Evolutionary conservation across 306 rosid species (phyloP), one percentile per base, ranked within the genome.

Genomic region (Carpinus fangiana): DNA sequence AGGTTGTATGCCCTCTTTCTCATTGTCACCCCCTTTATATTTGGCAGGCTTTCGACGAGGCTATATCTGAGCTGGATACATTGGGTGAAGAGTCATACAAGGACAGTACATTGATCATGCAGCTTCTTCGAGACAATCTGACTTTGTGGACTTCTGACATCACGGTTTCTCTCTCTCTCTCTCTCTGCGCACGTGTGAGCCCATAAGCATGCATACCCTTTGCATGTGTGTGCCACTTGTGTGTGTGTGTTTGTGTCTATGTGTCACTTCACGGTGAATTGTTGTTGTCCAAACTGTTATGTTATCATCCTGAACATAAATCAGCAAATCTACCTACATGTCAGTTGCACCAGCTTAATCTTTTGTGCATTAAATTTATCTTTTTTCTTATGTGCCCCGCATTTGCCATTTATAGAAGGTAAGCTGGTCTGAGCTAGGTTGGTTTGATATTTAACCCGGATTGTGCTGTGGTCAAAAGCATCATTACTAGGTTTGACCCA

Each of bases 61-160:
- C 98, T 68, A 94, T 94, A 77, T 86, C 96, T 5, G 97, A 92
- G 86, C 92, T 94, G 28, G 97, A 94, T 80, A 94, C 98, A 26
- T 80, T 90, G 87, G 98, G 94, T 73, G 97, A 94, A 87, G 98
- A 94, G 76, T 94, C 98, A 38, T 94, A 94, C 96, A 92, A 94
- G 88, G 98, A 94, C 78, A 94, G 97, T 78, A 94, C 98, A 46
- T 88, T 94, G 86, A 94, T 94, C 80, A 92, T 94, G 98, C 97
- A 94, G 81, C 98, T 94, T 75, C 97, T 94, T 84, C 91, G 97
- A 28, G 97, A 94, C 88, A 94, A 94, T 80, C 87, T 94, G 81
- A 94, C 97, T 60, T 91, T 94, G 74, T 94, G 98, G 98, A 94
- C 98, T 16, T 94, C 98, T 53, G 98, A 94, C 83, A 86, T 94